Evolutionary conservation across 208 protist species (phyloP).

Genomic region (Phytomonas serpens): DNA sequence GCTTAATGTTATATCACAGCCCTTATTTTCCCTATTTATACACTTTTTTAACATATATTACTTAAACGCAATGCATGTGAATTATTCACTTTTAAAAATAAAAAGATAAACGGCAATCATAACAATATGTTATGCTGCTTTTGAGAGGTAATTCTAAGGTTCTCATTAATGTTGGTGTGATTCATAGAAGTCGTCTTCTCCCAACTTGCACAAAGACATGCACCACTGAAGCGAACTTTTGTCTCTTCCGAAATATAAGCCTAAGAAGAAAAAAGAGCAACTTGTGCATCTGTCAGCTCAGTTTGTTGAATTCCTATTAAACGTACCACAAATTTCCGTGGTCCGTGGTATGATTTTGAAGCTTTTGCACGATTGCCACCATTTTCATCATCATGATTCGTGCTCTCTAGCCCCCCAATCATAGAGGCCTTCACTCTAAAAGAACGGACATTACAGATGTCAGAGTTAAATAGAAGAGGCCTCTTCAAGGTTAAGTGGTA

Average conservation of each 20-base stretch:
- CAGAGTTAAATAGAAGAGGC: neutral
- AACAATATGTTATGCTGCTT: neutral
- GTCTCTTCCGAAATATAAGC: neutral
- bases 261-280: neutral
- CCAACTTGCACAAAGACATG: neutral
- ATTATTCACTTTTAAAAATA: neutral
- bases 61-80: neutral
- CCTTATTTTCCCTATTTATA: slow-evolving; percentile 4
- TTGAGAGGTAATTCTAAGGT: slow-evolving; percentile 1
- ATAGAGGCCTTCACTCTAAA: neutral
- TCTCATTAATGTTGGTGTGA: slow-evolving; percentile 1
- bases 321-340: slow-evolving; percentile 2
- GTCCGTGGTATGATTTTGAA: slow-evolving; percentile 4
- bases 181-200: neutral
- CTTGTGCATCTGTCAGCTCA: slow-evolving; percentile 2
- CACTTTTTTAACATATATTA: neutral
- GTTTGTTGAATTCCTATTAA: slow-evolving; percentile 10
- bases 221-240: neutral
- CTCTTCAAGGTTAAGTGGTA: neutral
- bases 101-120: neutral
- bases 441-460: neutral
- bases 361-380: neutral
- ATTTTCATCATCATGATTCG: neutral
- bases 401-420: neutral
- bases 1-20: neutral